These are phyloP conservation scores for Alloteropsis angusta DNA, from an alignment of 202 grass and related monocot genomes.

Conservation along the genomic window DNA sequence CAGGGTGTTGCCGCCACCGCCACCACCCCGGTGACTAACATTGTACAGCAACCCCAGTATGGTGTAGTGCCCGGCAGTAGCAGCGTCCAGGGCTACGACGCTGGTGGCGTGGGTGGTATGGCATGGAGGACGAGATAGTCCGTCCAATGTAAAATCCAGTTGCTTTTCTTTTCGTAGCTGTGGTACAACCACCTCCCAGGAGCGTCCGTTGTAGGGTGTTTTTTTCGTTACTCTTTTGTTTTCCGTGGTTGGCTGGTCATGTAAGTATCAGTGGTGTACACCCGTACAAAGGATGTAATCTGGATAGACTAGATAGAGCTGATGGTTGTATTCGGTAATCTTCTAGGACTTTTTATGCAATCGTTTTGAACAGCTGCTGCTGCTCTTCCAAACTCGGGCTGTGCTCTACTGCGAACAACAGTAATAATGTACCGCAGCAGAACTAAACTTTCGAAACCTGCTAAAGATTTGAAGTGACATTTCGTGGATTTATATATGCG, in stretches of 20 bases:
- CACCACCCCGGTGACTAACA: background rate
- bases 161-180: constrained; percentile 17
- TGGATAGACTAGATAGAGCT: constrained; percentile 16
- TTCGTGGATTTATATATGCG: background rate
- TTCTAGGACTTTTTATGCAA: background rate
- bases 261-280: constrained; percentile 31
- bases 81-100: constrained; percentile 26
- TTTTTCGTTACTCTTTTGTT: background rate
- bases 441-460: background rate
- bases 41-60: constrained; percentile 27
- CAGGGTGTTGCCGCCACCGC: background rate
- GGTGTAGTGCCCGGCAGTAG: constrained; percentile 8
- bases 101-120: constrained; percentile 3
- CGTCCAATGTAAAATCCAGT: background rate
- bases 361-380: background rate
- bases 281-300: constrained; percentile 34
- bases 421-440: background rate
- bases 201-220: constrained; percentile 25
- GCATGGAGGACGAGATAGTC: constrained; percentile 39
- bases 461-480: background rate
- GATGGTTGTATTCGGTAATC: constrained; percentile 18
- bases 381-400: background rate
- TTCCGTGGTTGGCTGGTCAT: constrained; percentile 14
- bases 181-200: background rate
- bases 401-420: background rate